These are phyloP conservation scores for Saposhnikovia divaricata DNA, from an alignment of 129 eudicot species.

Conservation along the genomic window DNA sequence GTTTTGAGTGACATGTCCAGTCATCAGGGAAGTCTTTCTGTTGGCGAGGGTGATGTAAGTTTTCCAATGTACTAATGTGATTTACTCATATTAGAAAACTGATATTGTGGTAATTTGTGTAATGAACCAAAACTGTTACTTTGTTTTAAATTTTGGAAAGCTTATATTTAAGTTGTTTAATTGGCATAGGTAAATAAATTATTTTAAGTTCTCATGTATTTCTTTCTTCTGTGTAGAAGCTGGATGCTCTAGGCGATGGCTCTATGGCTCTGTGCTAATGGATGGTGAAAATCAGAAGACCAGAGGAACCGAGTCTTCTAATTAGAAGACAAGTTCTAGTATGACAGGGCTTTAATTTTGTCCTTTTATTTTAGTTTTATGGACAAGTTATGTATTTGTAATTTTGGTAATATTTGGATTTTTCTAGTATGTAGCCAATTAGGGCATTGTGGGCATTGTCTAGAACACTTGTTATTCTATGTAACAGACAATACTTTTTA, in stretches of 20 bases:
- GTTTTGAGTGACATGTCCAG: conserved; percentile 48
- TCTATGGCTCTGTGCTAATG: conserved; percentile 34
- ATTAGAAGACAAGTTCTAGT: no score
- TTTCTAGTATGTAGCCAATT: no score
- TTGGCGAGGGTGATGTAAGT: conserved; percentile 71
- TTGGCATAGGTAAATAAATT: neutral
- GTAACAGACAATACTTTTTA: no score
- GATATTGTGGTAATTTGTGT: conserved; percentile 9
- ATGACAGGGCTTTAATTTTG: no score
- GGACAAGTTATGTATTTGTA: no score
- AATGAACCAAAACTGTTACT: conserved; percentile 9
- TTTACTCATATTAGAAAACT: neutral
- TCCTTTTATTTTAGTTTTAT: no score
- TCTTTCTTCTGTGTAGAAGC: conserved; percentile 40
- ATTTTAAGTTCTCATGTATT: neutral
- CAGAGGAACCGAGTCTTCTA: conserved; percentile 19
- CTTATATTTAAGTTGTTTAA: neutral
- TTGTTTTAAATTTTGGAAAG: conserved; percentile 12
- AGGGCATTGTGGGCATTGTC: no score
- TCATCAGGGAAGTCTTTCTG: conserved; percentile 52
- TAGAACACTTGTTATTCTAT: no score
- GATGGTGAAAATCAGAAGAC: neutral
- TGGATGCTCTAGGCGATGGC: conserved; percentile 41
- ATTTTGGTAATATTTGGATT: no score
- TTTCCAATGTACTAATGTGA: conserved; percentile 10